phyloP scores from a whole-genome alignment of 75 land plant species.

The Selaginella moellendorffii region DNA sequence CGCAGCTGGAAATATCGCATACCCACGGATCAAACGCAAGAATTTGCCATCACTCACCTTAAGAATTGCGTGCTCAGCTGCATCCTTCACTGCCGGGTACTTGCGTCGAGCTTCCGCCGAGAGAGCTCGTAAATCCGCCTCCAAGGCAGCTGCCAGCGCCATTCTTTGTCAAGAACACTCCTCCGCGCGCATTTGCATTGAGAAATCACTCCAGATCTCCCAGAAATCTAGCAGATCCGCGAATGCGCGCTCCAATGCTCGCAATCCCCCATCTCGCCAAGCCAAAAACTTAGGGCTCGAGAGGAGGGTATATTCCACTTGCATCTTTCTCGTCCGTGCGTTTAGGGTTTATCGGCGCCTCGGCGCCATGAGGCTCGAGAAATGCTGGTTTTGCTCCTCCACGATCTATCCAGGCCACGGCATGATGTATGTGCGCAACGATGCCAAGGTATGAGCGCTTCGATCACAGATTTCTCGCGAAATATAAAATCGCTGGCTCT shows the following conservation, averaged over 20 bases:
- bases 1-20: slow-evolving; percentile 52
- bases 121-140: slow-evolving; percentile 87
- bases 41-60: slow-evolving; percentile 35
- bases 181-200: background rate
- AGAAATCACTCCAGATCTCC: background rate
- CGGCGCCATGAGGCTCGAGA: slow-evolving; percentile 49
- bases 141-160: slow-evolving; percentile 86
- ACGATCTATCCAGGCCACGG: slow-evolving; percentile 65
- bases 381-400: slow-evolving; percentile 74
- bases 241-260: too few relatives aligned
- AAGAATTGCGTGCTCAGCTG: slow-evolving; percentile 88
- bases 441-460: slow-evolving; percentile 36
- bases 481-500: too few relatives aligned
- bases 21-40: background rate
- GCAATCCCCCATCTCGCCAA: too few relatives aligned
- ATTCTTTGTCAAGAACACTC: slow-evolving; percentile 26
- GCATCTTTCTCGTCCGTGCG: too few relatives aligned
- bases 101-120: slow-evolving; percentile 78
- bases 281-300: background rate
- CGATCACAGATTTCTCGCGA: background rate
- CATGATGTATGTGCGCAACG: slow-evolving; percentile 54
- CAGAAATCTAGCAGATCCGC: too few relatives aligned
- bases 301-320: too few relatives aligned
- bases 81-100: slow-evolving; percentile 86
- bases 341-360: background rate